Percentiles rank a stretch among this genome's conserved stretches.
These are phyloP conservation scores for Penicillium pulvis DNA, from an alignment of 495 filamentous ascomycete genomes.

Conservation along the genomic window DNA sequence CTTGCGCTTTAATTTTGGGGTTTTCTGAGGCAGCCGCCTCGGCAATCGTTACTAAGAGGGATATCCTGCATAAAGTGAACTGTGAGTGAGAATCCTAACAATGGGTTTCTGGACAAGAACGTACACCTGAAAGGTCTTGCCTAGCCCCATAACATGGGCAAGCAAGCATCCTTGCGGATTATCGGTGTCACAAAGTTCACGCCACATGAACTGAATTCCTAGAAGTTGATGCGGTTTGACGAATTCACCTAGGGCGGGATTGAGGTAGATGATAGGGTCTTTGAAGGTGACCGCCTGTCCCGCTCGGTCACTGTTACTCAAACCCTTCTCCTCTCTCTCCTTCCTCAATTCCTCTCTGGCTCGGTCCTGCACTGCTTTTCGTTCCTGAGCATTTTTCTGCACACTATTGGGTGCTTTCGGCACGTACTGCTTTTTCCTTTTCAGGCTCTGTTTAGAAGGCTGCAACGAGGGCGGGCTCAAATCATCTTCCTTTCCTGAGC, in stretches of 20 bases:
- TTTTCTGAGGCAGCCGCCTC: slow-evolving; percentile 63
- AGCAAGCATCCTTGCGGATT: slow-evolving; percentile 75
- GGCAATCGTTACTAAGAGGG: slow-evolving; percentile 73
- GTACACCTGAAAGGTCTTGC: slow-evolving; percentile 88
- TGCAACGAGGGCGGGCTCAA: neutral
- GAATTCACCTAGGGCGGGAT: slow-evolving; percentile 44
- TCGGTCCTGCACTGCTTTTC: slow-evolving; percentile 48
- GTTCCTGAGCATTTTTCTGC: slow-evolving; percentile 44
- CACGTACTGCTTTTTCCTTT: slow-evolving; percentile 46
- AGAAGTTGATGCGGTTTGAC: slow-evolving; percentile 63
- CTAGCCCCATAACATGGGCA: slow-evolving; percentile 91
- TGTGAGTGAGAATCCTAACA: neutral
- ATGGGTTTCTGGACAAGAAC: slow-evolving; percentile 22
- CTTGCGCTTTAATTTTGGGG: slow-evolving; percentile 57
- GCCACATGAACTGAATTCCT: slow-evolving; percentile 89
- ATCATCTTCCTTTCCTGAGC: neutral
- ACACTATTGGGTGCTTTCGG: slow-evolving; percentile 46
- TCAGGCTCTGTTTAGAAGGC: neutral
- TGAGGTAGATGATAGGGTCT: slow-evolving; percentile 60
- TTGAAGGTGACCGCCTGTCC: slow-evolving; percentile 70
- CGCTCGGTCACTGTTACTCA: slow-evolving; percentile 40
- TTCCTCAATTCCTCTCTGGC: slow-evolving; percentile 46
- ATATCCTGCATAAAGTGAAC: slow-evolving; percentile 51
- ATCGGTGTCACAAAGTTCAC: slow-evolving; percentile 65
- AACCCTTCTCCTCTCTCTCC: slow-evolving; percentile 37